phyloP scores from a whole-genome alignment of 257 asterid genomes.

The Scutellaria barbata region DNA sequence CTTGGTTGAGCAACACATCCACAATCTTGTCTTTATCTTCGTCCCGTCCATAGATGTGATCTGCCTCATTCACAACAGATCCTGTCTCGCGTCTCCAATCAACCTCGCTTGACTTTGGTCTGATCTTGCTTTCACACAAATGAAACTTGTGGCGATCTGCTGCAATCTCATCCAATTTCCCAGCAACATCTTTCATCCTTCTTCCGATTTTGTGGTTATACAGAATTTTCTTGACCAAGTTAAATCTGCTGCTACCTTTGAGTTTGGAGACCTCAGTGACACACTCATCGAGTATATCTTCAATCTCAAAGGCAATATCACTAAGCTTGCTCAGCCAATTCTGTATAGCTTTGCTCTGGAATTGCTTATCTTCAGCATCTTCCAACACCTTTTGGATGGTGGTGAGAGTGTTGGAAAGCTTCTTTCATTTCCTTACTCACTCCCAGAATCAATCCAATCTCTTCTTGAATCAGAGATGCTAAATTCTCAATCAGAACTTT shows the following conservation, averaged over 20 bases:
- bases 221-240: background rate
- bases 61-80: background rate
- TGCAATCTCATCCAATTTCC: background rate
- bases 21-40: background rate
- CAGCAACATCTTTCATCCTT: background rate
- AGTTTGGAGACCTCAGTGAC: background rate
- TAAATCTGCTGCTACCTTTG: background rate
- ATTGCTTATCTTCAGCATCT: background rate
- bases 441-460: background rate
- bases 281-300: background rate
- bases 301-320: background rate
- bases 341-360: background rate
- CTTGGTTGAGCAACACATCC: background rate
- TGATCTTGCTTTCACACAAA: background rate
- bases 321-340: background rate
- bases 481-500: background rate
- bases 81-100: background rate
- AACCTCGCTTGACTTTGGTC: background rate
- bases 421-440: conserved; percentile 2
- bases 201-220: background rate
- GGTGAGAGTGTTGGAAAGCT: conserved; percentile 36
- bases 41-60: background rate
- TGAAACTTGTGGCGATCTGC: background rate
- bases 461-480: background rate
- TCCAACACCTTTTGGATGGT: conserved; percentile 31